Base-by-base conservation (phyloP, 345 rosid genomes). In the Cardamine occulta region DNA sequence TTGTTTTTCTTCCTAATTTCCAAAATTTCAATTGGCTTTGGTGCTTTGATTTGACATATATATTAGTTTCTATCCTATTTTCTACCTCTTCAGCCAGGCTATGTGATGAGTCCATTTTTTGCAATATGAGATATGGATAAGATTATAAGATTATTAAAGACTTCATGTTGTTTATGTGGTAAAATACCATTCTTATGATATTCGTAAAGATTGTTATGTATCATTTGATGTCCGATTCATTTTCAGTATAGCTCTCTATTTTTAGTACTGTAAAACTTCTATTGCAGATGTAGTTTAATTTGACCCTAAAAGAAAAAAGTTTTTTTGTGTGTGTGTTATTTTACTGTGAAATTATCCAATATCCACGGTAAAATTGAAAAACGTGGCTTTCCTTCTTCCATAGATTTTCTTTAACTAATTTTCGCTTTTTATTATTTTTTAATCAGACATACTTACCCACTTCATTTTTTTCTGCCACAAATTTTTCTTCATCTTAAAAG, bases 91-190 rank as follows among this genome's bases (percentile, higher is more conserved):
- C 32, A 32, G 72, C 61, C 39, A 44, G 32, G 39, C 57, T 63
- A 70, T 31, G 44, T 48, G 72, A 48, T 71, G 45, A 77, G 64
- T 64, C 76, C 48, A 45, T 55, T 23, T 23, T 54, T 18, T 57
- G 66, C 67, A 57, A 48, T 35, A 64, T 37, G 57, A 35, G 55
- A 45, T 70, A 37, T 77, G 80, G 72, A 77, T 71, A 63, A 48
- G 72, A 70, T 53, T 39, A 68, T 31, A 19, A 34, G 23, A 34
- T 67, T 19, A 60, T 52, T 11, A 8, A 54, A 14, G 24, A 45
- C 47, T 69, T 68, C 32, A 70, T 56, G 60, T 53, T 63, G 61
- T 45, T 53, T 63, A 48, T 53, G 64, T 61, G 70, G 64, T 32
- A 35, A 61, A 29, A 31, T 68, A 42, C 7, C 39, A 12, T 29